Evolutionary conservation across 108 stramenopile species (phyloP), one percentile per base, ranked within the genome.

Genomic region (Heterococcus sp.): DNA sequence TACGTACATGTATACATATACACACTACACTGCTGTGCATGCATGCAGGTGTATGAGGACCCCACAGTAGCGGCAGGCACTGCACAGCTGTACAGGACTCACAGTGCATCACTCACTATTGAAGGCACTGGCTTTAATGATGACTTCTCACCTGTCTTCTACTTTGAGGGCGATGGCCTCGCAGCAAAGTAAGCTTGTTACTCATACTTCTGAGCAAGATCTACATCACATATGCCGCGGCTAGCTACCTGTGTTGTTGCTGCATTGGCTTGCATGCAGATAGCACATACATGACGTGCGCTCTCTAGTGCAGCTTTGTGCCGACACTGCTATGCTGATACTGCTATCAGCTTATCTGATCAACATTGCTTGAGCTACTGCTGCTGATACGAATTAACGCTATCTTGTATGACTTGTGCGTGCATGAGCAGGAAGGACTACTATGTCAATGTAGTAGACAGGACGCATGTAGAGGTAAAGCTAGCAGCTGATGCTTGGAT

Each of bases 91-190:
- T 87, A 65, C 84, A 73, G 74, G 38, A 85, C 84, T 11, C 84
- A 85, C 82, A 84, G 80, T 3, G 80, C 82, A 68, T 81, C 82
- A 58, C 79, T 87, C 2, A 21, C 29, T 37, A 75, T 87, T 27
- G 35, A 1, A 28, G 86, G 86, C n/a, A 38, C 75, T 26, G 86
- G 86, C 5, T 87, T 87, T 84, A 79, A 73, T 66, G 39, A 75
- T 38, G 34, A 31, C 1, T 2, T 4, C 21, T 34, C 35, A 29
- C 77, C 77, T 1, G 14, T 71, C 1, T 0, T 78, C 3, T 38
- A 71, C 46, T 78, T 78, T 33, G 77, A 71, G 28, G 46, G 46
- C 46, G 46, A 14, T 8, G 46, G 21, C 46, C 46, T 58, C 14
- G 46, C 46, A 21, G 14, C 46, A 21, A 58, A 21, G 46, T 58